These are phyloP conservation scores for Exophiala sideris DNA, from an alignment of 2,329 filamentous ascomycete genomes.

Conservation along the genomic window DNA sequence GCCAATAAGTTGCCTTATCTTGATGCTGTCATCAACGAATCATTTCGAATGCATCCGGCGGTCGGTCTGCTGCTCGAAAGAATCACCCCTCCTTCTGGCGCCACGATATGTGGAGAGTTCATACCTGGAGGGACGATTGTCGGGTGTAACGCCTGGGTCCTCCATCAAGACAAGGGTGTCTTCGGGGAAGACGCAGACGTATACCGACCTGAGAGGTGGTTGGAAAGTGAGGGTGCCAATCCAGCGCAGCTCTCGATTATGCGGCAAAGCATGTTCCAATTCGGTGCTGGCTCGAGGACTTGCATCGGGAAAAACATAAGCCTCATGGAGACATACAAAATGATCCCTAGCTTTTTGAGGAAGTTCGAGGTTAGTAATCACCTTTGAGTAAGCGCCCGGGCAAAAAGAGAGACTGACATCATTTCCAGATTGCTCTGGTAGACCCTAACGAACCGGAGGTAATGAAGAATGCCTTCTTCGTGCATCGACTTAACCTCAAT, in stretches of 20 bases:
- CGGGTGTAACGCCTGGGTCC: slow-evolving; percentile 71
- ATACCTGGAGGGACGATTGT: slow-evolving; percentile 70
- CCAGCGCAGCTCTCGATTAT: slow-evolving; percentile 46
- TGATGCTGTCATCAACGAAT: slow-evolving; percentile 74
- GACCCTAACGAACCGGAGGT: too few relatives aligned
- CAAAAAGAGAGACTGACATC: too few relatives aligned
- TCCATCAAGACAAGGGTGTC: slow-evolving; percentile 65
- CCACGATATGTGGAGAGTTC: slow-evolving; percentile 63
- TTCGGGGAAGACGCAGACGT: slow-evolving; percentile 65
- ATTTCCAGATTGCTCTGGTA: too few relatives aligned
- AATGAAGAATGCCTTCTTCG: too few relatives aligned
- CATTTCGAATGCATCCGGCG: slow-evolving; percentile 72
- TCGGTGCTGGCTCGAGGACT: slow-evolving; percentile 53
- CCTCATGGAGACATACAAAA: slow-evolving; percentile 32
- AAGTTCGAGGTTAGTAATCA: slow-evolving; percentile 23
- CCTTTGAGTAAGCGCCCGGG: too few relatives aligned
- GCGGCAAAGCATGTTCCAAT: slow-evolving; percentile 42
- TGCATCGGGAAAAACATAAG: slow-evolving; percentile 33
- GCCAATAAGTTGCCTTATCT: slow-evolving; percentile 69
- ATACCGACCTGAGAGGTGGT: slow-evolving; percentile 68
- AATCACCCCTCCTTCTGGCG: slow-evolving; percentile 62
- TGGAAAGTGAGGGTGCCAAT: slow-evolving; percentile 45
- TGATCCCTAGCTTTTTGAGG: slow-evolving; percentile 29
- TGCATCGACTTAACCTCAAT: too few relatives aligned
- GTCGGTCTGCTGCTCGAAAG: slow-evolving; percentile 70